These are phyloP conservation scores for Rhodotorula sp. DNA, from an alignment of 1,284 basidiomycete species.

Conservation along the genomic window DNA sequence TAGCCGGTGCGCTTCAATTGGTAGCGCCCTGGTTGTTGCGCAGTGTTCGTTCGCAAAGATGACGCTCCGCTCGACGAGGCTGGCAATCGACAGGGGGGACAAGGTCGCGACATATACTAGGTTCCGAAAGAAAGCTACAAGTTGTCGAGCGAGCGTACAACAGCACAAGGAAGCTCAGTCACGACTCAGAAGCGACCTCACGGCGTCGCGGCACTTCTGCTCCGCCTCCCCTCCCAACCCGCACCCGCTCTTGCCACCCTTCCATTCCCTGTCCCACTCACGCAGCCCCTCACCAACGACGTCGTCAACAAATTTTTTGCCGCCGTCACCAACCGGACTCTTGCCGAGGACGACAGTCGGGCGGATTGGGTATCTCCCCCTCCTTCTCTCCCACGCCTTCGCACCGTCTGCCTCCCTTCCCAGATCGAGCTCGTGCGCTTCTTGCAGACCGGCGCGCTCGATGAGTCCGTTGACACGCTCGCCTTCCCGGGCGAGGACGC, in stretches of 20 bases:
- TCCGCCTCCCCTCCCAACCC: conserved; percentile 19
- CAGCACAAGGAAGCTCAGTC: conserved; percentile 13
- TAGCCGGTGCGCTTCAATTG: no score
- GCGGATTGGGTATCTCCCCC: conserved; percentile 33
- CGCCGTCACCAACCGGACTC: conserved; percentile 6
- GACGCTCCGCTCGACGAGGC: no score
- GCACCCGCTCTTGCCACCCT: conserved; percentile 19
- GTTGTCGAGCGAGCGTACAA: not conserved
- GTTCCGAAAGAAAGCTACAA: not conserved
- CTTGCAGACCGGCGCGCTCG: conserved; percentile 31
- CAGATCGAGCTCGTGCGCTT: conserved; percentile 25
- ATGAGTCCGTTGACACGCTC: conserved; percentile 26
- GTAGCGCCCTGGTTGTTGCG: no score
- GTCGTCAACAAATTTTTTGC: conserved; percentile 27
- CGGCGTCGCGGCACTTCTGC: conserved; percentile 17
- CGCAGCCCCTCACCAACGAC: conserved; percentile 32
- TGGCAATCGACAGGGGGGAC: no score
- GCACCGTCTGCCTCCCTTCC: conserved; percentile 20
- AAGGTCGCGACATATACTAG: no score
- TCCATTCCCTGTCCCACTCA: conserved; percentile 34
- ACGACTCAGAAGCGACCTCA: conserved; percentile 27
- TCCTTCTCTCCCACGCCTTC: conserved; percentile 30
- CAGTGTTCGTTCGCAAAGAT: no score
- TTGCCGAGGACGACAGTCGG: conserved; percentile 28
- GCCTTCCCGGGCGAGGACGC: conserved; percentile 28